Base-by-base conservation (phyloP, 768 basidiomycete species). In the Mrakia blollopis region DNA sequence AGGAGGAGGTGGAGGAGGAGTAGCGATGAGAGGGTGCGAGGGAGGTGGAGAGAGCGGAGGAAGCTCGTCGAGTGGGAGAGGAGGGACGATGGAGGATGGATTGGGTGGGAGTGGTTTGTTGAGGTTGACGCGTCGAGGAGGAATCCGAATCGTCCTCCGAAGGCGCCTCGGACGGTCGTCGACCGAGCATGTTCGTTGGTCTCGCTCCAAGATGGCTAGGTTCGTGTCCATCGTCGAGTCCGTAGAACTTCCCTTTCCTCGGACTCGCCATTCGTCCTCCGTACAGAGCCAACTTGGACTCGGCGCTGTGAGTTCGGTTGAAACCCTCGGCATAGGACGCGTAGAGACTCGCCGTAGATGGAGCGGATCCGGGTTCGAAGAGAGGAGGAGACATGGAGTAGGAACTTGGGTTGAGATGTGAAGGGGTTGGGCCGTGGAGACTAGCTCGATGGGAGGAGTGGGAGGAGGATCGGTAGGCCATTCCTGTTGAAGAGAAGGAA, bases 331-430 rank as follows among this genome's bases (percentile, higher is more conserved):
- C 70, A 50, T 77, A 77, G 18, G 70, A 63, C 9, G 76, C 76
- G 47, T 72, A 73, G 23, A 73, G 70, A n/a, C 50, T 60, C 5
- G 76, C 76, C 16, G 71, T 72, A 52, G 76, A 71, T 0, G 76
- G 76, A 18, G 76, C 76, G 37, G 76, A 77, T 21, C 76, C 76
- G 28, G 76, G 76, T 57, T 77, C 76, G 61, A 77, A 77, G 18
- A 60, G 35, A 4, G 50, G 61, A 21, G 57, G 37, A 9, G 71
- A 71, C 63, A 60, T 61, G 57, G 47, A 62, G 62, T 61, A 47
- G 60, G 44, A 47, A 25, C 68, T 71, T 2, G 75, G 75, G n/a
- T 75, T 62, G 8, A 32, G 37, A 7, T 37, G 52, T 0, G 39
- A 10, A n/a, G 67, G 57, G 3, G 68, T 4, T 2, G 75, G 41